These are phyloP conservation scores for Protomyces macrosporus DNA, from an alignment of 1,139 yeast genomes.

Conservation along the genomic window DNA sequence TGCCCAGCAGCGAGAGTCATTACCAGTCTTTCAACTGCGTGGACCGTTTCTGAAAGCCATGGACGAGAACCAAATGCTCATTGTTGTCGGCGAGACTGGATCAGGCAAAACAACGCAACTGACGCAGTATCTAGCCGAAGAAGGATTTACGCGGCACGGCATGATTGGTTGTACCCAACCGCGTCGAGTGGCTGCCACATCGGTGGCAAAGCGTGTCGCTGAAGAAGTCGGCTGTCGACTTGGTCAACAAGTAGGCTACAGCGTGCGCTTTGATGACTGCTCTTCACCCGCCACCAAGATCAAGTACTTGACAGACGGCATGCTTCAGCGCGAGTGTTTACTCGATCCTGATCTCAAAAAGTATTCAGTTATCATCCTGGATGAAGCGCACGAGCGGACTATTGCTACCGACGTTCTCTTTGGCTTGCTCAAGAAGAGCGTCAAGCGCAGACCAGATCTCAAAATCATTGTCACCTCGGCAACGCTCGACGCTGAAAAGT, in stretches of 20 bases:
- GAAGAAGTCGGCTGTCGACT: slow-evolving; percentile 68
- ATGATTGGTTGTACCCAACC: slow-evolving; percentile 91
- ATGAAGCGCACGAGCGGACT: slow-evolving; percentile 94
- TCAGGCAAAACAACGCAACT: slow-evolving; percentile 96
- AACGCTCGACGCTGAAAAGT: slow-evolving; percentile 81
- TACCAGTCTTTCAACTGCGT: slow-evolving; percentile 73
- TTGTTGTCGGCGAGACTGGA: slow-evolving; percentile 92
- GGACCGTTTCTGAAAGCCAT: slow-evolving; percentile 57
- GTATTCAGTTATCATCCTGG: slow-evolving; percentile 84
- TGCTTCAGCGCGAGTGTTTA: slow-evolving; percentile 69
- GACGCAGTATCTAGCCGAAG: slow-evolving; percentile 76
- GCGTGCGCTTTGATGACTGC: slow-evolving; percentile 80
- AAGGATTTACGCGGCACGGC: slow-evolving; percentile 57
- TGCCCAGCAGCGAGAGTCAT: slow-evolving; percentile 50
- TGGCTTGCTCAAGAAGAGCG: slow-evolving; percentile 65
- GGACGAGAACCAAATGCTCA: slow-evolving; percentile 52
- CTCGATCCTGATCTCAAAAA: slow-evolving; percentile 60
- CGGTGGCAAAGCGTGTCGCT: slow-evolving; percentile 86
- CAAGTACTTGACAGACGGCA: slow-evolving; percentile 79
- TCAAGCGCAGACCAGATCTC: slow-evolving; percentile 61
- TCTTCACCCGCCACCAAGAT: slow-evolving; percentile 60
- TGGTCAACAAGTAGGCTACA: slow-evolving; percentile 80
- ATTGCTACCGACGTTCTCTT: slow-evolving; percentile 77
- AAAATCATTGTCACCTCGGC: slow-evolving; percentile 88
- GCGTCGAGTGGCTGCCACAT: slow-evolving; percentile 91